Evolutionary conservation across 176 grass and related monocot species (phyloP), one percentile per base, ranked within the genome.

Genomic region (Dactylis glomerata): DNA sequence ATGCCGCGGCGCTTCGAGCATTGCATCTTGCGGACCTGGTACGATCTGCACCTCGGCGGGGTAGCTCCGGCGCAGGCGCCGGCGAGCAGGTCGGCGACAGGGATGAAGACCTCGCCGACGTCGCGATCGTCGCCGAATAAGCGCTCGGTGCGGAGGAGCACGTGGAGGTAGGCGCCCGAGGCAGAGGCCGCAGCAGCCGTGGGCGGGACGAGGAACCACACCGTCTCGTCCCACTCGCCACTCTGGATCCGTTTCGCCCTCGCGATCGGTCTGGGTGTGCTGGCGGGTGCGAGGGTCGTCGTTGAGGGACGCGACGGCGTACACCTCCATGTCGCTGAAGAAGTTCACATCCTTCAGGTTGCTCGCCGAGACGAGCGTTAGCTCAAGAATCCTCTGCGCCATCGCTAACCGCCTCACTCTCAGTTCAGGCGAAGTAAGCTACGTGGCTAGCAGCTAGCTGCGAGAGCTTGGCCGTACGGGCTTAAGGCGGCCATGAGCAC

Each of bases 61-160:
- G 17, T 24, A 17, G 6, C 41, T 16, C 6, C 52, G 0, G 36
- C 41, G 12, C 65, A 69, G 42, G 28, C n/a, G 16, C 37, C 58
- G 49, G 67, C 64, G 50, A 88, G 61, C 20, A 88, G 86, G 27
- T 88, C 86, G 27, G 38, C 28, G 3, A 88, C n/a, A 12, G 80
- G 80, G 26, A 88, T 2, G 30, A 14, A 54, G 34, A 88, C 80
- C 71, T 78, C 80, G 26, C 91, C 91, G 31, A 92, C 70, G 31
- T 92, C 51, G 41, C 84, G 80, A 70, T 89, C 87, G 46, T 81
- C 80, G 16, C 87, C 80, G 42, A 89, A 61, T 14, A 67, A n/a
- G 59, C 87, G 87, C 46, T 89, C 76, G 24, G 87, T 41, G 72
- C 91, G 87, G 74, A 92, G 75, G 46, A 87, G 40, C 33, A 92